These are phyloP conservation scores for Jackrogersella multiformis DNA, from an alignment of 495 filamentous ascomycete genomes.

Conservation along the genomic window DNA sequence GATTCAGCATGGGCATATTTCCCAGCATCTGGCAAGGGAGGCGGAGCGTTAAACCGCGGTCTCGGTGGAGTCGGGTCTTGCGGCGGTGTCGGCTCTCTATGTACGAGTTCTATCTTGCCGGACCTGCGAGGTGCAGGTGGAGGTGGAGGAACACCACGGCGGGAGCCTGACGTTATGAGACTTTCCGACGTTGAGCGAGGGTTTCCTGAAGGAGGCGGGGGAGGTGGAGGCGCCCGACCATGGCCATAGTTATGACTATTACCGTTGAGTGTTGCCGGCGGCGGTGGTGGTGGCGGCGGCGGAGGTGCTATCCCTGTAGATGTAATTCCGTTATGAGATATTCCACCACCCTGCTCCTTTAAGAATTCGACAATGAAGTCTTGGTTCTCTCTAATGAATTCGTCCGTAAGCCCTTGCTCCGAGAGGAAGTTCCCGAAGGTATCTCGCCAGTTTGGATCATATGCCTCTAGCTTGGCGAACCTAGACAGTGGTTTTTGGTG, in stretches of 20 bases:
- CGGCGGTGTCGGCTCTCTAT: slow-evolving; percentile 64
- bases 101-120: slow-evolving; percentile 51
- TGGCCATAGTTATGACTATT: slow-evolving; percentile 15
- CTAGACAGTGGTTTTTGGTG: slow-evolving; percentile 52
- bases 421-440: slow-evolving; percentile 80
- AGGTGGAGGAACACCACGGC: slow-evolving; percentile 69
- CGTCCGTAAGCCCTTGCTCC: slow-evolving; percentile 89
- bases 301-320: slow-evolving; percentile 55
- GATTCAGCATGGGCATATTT: slow-evolving; percentile 71
- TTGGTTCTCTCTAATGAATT: slow-evolving; percentile 89
- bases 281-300: slow-evolving; percentile 62
- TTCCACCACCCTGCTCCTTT: slow-evolving; percentile 69
- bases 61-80: slow-evolving; percentile 65
- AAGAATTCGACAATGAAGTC: slow-evolving; percentile 96
- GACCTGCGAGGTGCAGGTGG: slow-evolving; percentile 79
- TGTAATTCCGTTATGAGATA: slow-evolving; percentile 21
- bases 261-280: slow-evolving; percentile 34
- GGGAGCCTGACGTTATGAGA: slow-evolving; percentile 39
- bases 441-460: slow-evolving; percentile 85
- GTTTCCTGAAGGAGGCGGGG: slow-evolving; percentile 68
- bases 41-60: slow-evolving; percentile 80
- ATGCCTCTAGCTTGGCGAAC: slow-evolving; percentile 77
- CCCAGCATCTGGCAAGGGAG: slow-evolving; percentile 85
- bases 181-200: slow-evolving; percentile 67
- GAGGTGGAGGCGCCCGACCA: slow-evolving; percentile 66